Evolutionary conservation across 805 yeast species (phyloP).

Genomic region (Ogataea nonfermentans): DNA sequence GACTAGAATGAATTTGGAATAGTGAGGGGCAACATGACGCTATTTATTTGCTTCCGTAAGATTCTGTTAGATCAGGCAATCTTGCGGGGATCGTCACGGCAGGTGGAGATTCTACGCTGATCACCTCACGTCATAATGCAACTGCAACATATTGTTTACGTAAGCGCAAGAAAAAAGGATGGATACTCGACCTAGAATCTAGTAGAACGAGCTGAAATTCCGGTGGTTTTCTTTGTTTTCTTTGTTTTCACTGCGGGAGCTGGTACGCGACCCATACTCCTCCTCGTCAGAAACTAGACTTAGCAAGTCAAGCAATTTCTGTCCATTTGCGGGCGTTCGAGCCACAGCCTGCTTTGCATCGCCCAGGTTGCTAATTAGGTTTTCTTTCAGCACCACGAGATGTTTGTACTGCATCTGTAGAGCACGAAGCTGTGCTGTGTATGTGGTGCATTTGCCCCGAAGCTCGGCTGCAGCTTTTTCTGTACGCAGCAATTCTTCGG

Average conservation of each 20-base stretch:
- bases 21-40: neutral
- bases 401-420: constrained; percentile 8
- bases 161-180: too few species aligned
- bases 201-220: constrained; percentile 7
- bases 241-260: constrained; percentile 9
- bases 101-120: neutral
- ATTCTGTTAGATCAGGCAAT: neutral
- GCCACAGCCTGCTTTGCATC: neutral
- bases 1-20: neutral
- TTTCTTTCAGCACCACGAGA: constrained; percentile 11
- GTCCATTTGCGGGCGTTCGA: constrained; percentile 3
- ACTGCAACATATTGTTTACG: neutral
- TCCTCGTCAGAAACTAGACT: neutral
- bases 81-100: neutral
- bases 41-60: neutral
- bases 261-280: neutral
- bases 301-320: constrained; percentile 10
- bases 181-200: too few species aligned
- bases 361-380: constrained; percentile 11
- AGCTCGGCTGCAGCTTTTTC: constrained; percentile 3
- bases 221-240: constrained; percentile 11
- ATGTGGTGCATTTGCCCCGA: constrained; percentile 4
- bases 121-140: neutral
- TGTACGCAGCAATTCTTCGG: constrained; percentile 2
- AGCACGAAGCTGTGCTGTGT: constrained; percentile 6